A percentile compares a stretch with the other conserved stretches of the same genome.
Conservation (phyloP, 129 eudicot species). For the Helianthus annuus region HanXRQr2.0-SUNRISE NC_035433.2:55608981-55609480, state of each 20-base stretch:
- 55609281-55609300: slow-evolving; percentile 47
- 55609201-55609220: slow-evolving; percentile 45
- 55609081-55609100: slow-evolving; percentile 87
- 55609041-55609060: slow-evolving; percentile 92
- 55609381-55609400: slow-evolving; percentile 74
- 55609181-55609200: slow-evolving; percentile 87
- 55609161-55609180: slow-evolving; percentile 95
- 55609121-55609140: slow-evolving; percentile 74
- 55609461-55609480: slow-evolving; percentile 93
- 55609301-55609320: background rate
- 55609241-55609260: slow-evolving; percentile 83
- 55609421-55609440: slow-evolving; percentile 84
- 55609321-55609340: background rate
- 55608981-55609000: slow-evolving; percentile 86
- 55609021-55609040: slow-evolving; percentile 89
- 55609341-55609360: too few species aligned
- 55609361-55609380: too few species aligned
- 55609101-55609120: slow-evolving; percentile 88
- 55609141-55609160: slow-evolving; percentile 91
- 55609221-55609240: slow-evolving; percentile 84
- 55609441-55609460: slow-evolving; percentile 88
- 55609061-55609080: slow-evolving; percentile 82
- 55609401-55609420: slow-evolving; percentile 99
- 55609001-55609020: slow-evolving; percentile 79
- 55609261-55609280: slow-evolving; percentile 75